Percentiles rank a stretch among this genome's conserved stretches.
Conservation (phyloP, 805 yeast species). For the Yarrowia osloensis region DNA sequence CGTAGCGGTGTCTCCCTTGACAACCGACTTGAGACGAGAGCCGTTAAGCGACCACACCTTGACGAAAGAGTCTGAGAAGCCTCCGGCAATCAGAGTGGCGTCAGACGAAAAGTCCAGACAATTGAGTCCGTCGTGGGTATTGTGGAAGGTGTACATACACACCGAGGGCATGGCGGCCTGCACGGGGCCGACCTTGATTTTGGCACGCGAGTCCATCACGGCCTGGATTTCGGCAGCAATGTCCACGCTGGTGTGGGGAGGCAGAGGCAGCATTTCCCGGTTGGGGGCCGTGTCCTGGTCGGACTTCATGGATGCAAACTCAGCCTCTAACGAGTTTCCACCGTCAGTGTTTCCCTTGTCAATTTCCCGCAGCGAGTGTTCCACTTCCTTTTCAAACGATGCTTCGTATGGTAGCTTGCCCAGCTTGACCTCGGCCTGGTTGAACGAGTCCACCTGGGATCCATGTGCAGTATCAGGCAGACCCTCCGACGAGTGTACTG, state of each 20-base stretch:
- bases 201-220: conserved; percentile 79
- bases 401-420: conserved; percentile 87
- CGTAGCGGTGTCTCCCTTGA: conserved; percentile 40
- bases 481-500: conserved; percentile 51
- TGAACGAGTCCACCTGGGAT: conserved; percentile 57
- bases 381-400: conserved; percentile 80
- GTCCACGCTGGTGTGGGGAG: conserved; percentile 77
- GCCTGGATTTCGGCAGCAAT: conserved; percentile 74
- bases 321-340: conserved; percentile 57
- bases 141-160: conserved; percentile 97
- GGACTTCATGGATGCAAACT: conserved; percentile 59
- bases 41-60: conserved; percentile 95
- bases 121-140: conserved; percentile 87
- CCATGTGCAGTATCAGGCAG: conserved; percentile 39
- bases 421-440: conserved; percentile 70
- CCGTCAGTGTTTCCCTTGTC: conserved; percentile 48
- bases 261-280: conserved; percentile 77
- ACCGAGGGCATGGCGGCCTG: conserved; percentile 87
- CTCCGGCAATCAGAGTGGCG: conserved; percentile 84
- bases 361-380: conserved; percentile 74
- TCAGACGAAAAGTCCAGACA: conserved; percentile 85
- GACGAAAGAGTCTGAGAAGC: conserved; percentile 88
- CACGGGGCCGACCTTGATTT: conserved; percentile 61
- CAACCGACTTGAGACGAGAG: conserved; percentile 59
- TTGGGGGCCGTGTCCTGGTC: conserved; percentile 60